Conservation (phyloP, 2,329 filamentous ascomycete genomes). For the Metarhizium robertsii region DNA sequence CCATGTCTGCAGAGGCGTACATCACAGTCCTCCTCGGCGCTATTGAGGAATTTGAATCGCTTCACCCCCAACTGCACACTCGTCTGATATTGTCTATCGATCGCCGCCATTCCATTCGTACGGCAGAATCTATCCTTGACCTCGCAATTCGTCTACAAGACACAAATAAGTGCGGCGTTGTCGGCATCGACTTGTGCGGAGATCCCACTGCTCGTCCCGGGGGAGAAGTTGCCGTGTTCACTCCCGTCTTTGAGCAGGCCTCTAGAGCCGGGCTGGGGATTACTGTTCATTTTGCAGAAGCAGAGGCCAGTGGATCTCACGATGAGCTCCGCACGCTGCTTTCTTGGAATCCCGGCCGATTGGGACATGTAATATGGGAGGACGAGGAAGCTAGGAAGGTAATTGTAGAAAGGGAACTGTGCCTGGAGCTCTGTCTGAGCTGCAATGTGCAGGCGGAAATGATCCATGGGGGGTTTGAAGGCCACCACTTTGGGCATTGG, state of each 20-base stretch:
- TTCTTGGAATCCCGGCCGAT: constrained; percentile 53
- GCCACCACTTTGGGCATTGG: constrained; percentile 76
- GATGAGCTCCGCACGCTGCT: constrained; percentile 57
- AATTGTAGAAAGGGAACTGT: constrained; percentile 44
- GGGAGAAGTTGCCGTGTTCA: constrained; percentile 52
- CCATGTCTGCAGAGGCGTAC: constrained; percentile 54
- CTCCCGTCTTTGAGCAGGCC: constrained; percentile 48
- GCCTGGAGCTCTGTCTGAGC: constrained; percentile 68
- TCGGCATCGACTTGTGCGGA: constrained; percentile 72
- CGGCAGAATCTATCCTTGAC: constrained; percentile 54
- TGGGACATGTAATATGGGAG: constrained; percentile 75
- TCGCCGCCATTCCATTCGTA: constrained; percentile 46
- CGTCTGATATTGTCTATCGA: constrained; percentile 69
- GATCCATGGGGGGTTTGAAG: constrained; percentile 53
- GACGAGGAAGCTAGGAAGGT: constrained; percentile 47
- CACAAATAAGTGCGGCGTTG: constrained; percentile 46
- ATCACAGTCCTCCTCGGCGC: constrained; percentile 55
- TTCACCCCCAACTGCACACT: constrained; percentile 39
- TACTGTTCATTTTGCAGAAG: constrained; percentile 74
- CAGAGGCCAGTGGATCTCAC: constrained; percentile 42
- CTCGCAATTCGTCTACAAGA: constrained; percentile 41
- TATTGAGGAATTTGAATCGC: constrained; percentile 43
- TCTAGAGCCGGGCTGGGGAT: constrained; percentile 46
- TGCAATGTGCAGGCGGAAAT: constrained; percentile 74
- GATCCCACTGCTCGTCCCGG: constrained; percentile 47